Conservation (phyloP, 805 yeast genomes). For the Candida schatavii region DNA sequence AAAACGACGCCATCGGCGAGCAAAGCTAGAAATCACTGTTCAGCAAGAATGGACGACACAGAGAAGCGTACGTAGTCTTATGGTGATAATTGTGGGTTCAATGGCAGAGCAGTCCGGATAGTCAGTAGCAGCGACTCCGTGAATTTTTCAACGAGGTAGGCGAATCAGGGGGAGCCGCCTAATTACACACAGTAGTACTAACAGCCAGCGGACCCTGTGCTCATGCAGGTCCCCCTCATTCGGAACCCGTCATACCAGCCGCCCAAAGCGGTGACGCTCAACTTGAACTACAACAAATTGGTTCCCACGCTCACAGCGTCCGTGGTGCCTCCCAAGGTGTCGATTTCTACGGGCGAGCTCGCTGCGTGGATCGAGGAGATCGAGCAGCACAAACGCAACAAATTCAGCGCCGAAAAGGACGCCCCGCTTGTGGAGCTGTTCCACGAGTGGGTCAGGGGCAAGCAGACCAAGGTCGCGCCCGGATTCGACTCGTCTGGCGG, state of each 20-base stretch:
- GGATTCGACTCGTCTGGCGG: slow-evolving; percentile 31
- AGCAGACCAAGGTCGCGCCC: slow-evolving; percentile 38
- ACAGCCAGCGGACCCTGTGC: slow-evolving; percentile 43
- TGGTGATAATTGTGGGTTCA: too few relatives aligned
- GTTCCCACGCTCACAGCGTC: slow-evolving; percentile 31
- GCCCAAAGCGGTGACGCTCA: slow-evolving; percentile 54
- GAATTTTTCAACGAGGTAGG: too few relatives aligned
- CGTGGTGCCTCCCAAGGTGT: slow-evolving; percentile 37
- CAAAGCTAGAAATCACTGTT: too few relatives aligned
- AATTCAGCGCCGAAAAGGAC: slow-evolving; percentile 8
- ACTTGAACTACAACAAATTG: slow-evolving; percentile 43
- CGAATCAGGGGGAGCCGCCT: too few relatives aligned
- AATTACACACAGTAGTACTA: too few relatives aligned
- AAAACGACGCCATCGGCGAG: too few relatives aligned
- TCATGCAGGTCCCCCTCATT: slow-evolving; percentile 54
- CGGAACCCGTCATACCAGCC: slow-evolving; percentile 51
- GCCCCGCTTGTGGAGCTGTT: slow-evolving; percentile 16
- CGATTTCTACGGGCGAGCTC: slow-evolving; percentile 23
- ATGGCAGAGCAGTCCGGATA: too few relatives aligned
- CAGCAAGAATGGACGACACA: slow-evolving; percentile 20
- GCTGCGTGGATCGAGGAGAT: slow-evolving; percentile 25
- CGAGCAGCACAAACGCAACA: slow-evolving; percentile 11
- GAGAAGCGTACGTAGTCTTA: slow-evolving; percentile 19
- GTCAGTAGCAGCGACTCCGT: too few relatives aligned
- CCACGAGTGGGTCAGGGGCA: slow-evolving; percentile 27